phyloP scores from a whole-genome alignment of 2,329 filamentous ascomycete species.

The Rhynchosporium secalis region DNA sequence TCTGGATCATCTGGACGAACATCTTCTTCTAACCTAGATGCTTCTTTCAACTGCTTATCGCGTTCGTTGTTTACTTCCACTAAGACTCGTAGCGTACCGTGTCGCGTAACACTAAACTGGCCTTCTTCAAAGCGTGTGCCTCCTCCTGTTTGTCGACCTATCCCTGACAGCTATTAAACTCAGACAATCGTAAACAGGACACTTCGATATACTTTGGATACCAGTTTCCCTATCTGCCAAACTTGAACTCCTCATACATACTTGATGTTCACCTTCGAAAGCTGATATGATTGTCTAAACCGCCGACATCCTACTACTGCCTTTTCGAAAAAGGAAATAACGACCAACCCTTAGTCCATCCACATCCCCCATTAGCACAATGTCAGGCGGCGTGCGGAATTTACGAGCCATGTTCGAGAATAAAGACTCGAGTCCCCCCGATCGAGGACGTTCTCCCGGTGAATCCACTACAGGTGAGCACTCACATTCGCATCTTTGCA shows the following conservation, averaged over 20 bases:
- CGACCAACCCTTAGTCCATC: constrained; percentile 6
- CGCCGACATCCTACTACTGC: neutral
- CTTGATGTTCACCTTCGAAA: neutral
- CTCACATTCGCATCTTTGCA: neutral
- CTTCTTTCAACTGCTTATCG: constrained; percentile 2
- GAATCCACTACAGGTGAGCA: constrained; percentile 47
- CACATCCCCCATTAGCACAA: constrained; percentile 1
- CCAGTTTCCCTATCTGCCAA: neutral
- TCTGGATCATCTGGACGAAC: constrained; percentile 3
- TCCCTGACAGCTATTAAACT: neutral
- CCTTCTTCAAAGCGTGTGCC: constrained; percentile 19
- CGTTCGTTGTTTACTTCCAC: constrained; percentile 22
- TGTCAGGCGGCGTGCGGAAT: constrained; percentile 50
- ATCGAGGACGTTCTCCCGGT: constrained; percentile 69
- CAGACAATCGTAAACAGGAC: constrained; percentile 16
- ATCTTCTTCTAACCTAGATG: neutral
- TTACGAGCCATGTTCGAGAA: constrained; percentile 76
- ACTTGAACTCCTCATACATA: neutral
- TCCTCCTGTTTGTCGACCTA: constrained; percentile 1
- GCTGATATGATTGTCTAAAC: constrained; percentile 5
- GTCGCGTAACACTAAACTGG: constrained; percentile 20
- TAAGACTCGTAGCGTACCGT: constrained; percentile 3
- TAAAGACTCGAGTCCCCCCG: constrained; percentile 54
- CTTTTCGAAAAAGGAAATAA: constrained; percentile 1
- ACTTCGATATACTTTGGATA: neutral